These are phyloP conservation scores for Euryodendron excelsum DNA, from an alignment of 148 eudicot genomes.

Conservation along the genomic window DNA sequence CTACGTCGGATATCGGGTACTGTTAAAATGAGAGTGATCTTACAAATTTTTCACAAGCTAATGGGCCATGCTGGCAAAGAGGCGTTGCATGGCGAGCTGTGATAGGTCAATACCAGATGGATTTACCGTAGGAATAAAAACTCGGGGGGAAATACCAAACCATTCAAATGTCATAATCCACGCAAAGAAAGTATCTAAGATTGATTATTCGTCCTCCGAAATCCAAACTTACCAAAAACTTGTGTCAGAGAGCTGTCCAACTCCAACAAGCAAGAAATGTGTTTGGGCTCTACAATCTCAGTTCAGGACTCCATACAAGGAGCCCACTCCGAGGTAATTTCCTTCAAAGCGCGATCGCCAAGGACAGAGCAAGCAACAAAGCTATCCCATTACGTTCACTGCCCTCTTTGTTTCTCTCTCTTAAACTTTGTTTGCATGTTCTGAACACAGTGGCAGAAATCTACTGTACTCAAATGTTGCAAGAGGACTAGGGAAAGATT, in stretches of 20 bases:
- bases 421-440: neutral
- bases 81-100: neutral
- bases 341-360: neutral
- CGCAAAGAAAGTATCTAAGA: slow-evolving; percentile 4
- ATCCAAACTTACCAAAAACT: neutral
- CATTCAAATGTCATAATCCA: neutral
- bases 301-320: neutral
- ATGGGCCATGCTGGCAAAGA: neutral
- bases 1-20: no score
- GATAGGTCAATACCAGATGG: neutral
- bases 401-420: neutral
- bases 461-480: slow-evolving; percentile 21
- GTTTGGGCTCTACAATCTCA: slow-evolving; percentile 10
- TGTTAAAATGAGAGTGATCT: no score
- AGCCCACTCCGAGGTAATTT: slow-evolving; percentile 22
- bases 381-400: neutral
- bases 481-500: slow-evolving; percentile 10
- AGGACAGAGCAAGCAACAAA: neutral
- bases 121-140: neutral
- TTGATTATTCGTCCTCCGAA: neutral
- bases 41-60: no score
- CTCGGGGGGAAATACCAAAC: neutral
- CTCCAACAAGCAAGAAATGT: neutral
- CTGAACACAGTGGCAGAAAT: slow-evolving; percentile 17
- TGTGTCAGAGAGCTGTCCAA: no score